These are phyloP conservation scores for Herpetomonas muscarum DNA, from an alignment of 208 protist species.

Conservation along the genomic window DNA sequence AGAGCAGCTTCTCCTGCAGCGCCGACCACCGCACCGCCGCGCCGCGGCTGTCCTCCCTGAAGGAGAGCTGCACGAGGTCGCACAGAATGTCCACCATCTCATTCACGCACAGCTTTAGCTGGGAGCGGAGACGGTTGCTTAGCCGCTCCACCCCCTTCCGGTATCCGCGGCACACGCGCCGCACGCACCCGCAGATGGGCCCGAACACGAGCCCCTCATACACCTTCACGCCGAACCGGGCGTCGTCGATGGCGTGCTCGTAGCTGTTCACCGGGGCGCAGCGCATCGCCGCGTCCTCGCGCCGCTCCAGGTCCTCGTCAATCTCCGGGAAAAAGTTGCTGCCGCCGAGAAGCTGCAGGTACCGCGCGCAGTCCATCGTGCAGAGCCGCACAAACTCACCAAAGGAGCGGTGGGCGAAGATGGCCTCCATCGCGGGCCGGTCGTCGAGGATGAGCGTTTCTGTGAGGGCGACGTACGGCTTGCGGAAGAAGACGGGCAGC, in stretches of 20 bases:
- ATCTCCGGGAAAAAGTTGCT: conserved; percentile 9
- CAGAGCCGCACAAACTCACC: conserved; percentile 28
- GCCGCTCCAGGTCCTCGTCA: conserved; percentile 30
- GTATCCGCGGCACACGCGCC: conserved; percentile 23
- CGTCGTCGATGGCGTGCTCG: conserved; percentile 24
- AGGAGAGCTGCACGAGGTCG: conserved; percentile 24
- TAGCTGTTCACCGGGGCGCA: conserved; percentile 18
- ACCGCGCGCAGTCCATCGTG: conserved; percentile 26
- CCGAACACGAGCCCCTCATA: conserved; percentile 34
- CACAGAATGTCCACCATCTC: conserved; percentile 30
- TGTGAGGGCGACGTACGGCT: conserved; percentile 27
- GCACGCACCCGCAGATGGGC: conserved; percentile 23
- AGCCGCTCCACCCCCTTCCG: conserved; percentile 16
- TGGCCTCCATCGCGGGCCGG: conserved; percentile 7
- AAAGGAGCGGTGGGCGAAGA: conserved; percentile 36
- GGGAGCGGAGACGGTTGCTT: conserved; percentile 25
- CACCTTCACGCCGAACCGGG: conserved; percentile 17
- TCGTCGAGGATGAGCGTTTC: conserved; percentile 43
- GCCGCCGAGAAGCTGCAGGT: conserved; percentile 38
- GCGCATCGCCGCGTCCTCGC: conserved; percentile 23
- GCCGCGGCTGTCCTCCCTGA: neutral
- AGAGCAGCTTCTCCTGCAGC: neutral
- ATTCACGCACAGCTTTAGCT: conserved; percentile 25
- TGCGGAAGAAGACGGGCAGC: conserved; percentile 36
- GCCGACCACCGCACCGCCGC: conserved; percentile 5